phyloP scores from a whole-genome alignment of 179 eudicot genomes.

The Silene noctiflora region DNA sequence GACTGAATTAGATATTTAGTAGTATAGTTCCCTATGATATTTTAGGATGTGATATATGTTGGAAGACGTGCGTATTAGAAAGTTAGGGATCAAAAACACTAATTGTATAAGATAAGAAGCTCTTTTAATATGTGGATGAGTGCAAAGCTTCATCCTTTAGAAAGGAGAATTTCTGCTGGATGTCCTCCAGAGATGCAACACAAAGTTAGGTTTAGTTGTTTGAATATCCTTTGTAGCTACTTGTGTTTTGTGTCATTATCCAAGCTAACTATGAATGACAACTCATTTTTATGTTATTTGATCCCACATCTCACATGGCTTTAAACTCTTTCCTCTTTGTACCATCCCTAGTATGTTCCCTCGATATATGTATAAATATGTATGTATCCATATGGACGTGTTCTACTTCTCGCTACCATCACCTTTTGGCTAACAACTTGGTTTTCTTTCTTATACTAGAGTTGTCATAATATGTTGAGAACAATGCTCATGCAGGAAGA shows the following conservation, averaged over 20 bases:
- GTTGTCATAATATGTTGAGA: conserved; percentile 11
- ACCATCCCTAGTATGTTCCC: conserved; percentile 1
- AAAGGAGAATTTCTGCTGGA: conserved; percentile 17
- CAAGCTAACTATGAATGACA: conserved; percentile 12
- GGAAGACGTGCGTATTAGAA: conserved; percentile 7
- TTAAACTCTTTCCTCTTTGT: conserved; percentile 5
- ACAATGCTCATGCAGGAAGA: conserved; percentile 19
- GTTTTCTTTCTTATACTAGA: neutral
- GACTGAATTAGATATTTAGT: neutral
- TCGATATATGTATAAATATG: conserved; percentile 1
- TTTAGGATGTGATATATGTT: conserved; percentile 4
- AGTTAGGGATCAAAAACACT: neutral
- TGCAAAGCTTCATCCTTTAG: neutral
- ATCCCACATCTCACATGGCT: conserved; percentile 18
- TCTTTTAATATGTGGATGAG: conserved; percentile 6
- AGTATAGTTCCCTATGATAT: neutral
- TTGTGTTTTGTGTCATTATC: conserved; percentile 10
- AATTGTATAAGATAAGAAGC: neutral
- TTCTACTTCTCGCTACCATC: neutral
- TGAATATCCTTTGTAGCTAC: conserved; percentile 14
- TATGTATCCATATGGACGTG: neutral
- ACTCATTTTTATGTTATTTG: conserved; percentile 10
- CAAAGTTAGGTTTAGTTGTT: conserved; percentile 15
- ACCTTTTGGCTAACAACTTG: neutral
- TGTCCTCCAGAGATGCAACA: conserved; percentile 8